A percentile compares a stretch with the other conserved stretches of the same genome.
Evolutionary conservation across 495 filamentous ascomycete genomes (phyloP).

Genomic region (Penicillium paradoxum): DNA sequence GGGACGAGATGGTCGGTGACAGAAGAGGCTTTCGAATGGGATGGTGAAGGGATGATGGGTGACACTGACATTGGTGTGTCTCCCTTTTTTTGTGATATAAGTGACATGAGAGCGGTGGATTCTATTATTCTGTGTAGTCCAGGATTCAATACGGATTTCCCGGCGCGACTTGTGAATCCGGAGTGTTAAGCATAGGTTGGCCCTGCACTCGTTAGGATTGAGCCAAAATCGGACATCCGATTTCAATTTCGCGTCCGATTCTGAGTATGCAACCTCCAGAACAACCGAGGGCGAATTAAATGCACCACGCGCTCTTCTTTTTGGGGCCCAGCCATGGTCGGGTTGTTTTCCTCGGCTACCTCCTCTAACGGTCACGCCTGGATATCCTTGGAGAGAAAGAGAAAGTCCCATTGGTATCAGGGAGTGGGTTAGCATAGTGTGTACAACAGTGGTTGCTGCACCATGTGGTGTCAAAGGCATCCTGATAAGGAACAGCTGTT

Average conservation of each 20-base stretch:
- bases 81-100: not conserved
- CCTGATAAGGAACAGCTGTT: not conserved
- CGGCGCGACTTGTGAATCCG: not conserved
- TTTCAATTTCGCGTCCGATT: not conserved
- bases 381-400: not conserved
- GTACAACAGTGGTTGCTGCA: not conserved
- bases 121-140: not conserved
- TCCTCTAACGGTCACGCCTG: not conserved
- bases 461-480: not conserved
- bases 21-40: not conserved
- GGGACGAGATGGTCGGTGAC: not conserved
- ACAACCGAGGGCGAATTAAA: not conserved
- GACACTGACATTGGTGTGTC: constrained; percentile 1
- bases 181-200: not conserved
- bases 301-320: not conserved
- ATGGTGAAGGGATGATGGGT: not conserved
- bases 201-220: not conserved
- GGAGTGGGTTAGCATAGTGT: not conserved
- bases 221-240: constrained; percentile 3
- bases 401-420: not conserved
- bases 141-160: not conserved
- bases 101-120: not conserved
- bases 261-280: not conserved
- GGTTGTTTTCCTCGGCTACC: not conserved
- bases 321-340: constrained; percentile 1